Percentiles rank a stretch among this genome's conserved stretches.
These are phyloP conservation scores for Entelexis paramagnoliae DNA, from an alignment of 1,139 yeast genomes.

Conservation along the genomic window DNA sequence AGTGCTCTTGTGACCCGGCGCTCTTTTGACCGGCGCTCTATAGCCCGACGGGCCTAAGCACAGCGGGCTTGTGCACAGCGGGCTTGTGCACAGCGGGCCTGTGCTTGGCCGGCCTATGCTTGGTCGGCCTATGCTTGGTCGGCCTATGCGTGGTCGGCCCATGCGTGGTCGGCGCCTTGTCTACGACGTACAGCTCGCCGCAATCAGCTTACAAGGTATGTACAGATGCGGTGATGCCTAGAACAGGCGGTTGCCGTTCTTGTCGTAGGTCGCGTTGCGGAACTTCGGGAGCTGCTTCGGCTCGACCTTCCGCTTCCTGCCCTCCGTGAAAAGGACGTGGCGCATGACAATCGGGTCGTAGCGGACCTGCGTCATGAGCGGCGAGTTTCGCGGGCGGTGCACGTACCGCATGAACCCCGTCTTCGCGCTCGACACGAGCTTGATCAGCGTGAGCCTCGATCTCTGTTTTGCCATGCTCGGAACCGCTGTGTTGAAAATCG, in stretches of 20 bases:
- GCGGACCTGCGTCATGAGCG: constrained; percentile 67
- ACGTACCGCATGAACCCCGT: constrained; percentile 81
- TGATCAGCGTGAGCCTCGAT: constrained; percentile 48
- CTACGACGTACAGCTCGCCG: too few species aligned
- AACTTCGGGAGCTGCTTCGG: constrained; percentile 34
- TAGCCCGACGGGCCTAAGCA: too few species aligned
- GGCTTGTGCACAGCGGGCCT: too few species aligned
- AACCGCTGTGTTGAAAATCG: background rate
- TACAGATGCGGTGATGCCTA: background rate
- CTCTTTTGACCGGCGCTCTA: too few species aligned
- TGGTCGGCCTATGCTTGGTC: too few species aligned
- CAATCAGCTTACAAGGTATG: too few species aligned
- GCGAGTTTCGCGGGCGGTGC: constrained; percentile 71
- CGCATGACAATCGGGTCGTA: constrained; percentile 76
- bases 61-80: too few species aligned
- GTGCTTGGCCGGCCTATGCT: too few species aligned
- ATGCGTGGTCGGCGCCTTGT: too few species aligned
- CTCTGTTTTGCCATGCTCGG: constrained; percentile 34
- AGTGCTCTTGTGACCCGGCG: too few species aligned
- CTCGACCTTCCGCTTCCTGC: constrained; percentile 72
- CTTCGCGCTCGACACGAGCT: constrained; percentile 69
- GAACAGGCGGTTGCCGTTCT: constrained; percentile 6
- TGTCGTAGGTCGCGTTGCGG: constrained; percentile 7
- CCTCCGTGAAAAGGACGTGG: constrained; percentile 82
- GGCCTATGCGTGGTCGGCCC: too few species aligned